Conservation (phyloP, 148 eudicot species). For the Cornus controversa region DNA sequence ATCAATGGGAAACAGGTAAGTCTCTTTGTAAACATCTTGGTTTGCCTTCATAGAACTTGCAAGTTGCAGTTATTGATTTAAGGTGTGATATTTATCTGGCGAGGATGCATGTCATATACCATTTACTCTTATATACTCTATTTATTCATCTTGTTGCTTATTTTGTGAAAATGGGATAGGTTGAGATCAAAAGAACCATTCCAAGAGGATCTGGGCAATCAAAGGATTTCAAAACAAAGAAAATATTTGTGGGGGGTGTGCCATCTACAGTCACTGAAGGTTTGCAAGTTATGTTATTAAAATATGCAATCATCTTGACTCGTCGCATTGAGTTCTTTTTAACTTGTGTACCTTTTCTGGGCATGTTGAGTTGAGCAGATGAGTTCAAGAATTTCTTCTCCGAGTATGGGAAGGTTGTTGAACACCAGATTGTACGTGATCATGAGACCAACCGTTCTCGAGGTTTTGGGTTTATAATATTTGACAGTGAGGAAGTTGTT, state of each 20-base stretch:
- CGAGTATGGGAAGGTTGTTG: conserved; percentile 55
- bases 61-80: too few relatives aligned
- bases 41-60: background rate
- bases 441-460: conserved; percentile 69
- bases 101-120: too few relatives aligned
- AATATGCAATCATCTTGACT: background rate
- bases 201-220: conserved; percentile 69
- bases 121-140: too few relatives aligned
- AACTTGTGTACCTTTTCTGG: conserved; percentile 1
- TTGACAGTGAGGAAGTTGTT: conserved; percentile 69
- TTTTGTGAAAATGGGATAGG: conserved; percentile 31
- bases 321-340: background rate
- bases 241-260: conserved; percentile 79
- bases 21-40: background rate
- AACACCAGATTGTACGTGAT: conserved; percentile 69
- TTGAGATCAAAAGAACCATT: conserved; percentile 79
- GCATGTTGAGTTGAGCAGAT: conserved; percentile 33
- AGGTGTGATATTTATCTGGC: too few relatives aligned
- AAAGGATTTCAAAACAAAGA: conserved; percentile 13
- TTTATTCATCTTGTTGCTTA: background rate
- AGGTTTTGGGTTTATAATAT: conserved; percentile 73
- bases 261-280: conserved; percentile 66
- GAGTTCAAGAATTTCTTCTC: conserved; percentile 63
- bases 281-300: conserved; percentile 6
- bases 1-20: conserved; percentile 74